These are phyloP conservation scores for Hymenoscyphus fructigenus DNA, from an alignment of 2,329 filamentous ascomycete genomes.

Conservation along the genomic window DNA sequence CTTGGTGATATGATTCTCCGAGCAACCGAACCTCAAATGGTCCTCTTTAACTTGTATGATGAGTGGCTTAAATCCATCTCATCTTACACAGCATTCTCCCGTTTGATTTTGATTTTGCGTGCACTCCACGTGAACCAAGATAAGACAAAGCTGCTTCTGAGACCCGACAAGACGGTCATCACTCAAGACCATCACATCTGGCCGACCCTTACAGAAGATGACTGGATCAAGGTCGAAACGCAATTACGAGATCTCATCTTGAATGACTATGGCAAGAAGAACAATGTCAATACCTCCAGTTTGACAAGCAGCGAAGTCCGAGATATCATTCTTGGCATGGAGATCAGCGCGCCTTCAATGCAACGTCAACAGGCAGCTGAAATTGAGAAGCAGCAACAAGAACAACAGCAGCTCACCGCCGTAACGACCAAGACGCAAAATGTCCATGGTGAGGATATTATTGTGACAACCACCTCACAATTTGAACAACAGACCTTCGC, in stretches of 20 bases:
- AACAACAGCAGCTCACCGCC: constrained; percentile 93
- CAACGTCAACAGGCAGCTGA: constrained; percentile 97
- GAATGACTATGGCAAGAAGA: constrained; percentile 99
- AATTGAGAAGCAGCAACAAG: constrained; percentile 98
- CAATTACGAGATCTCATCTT: constrained; percentile 92
- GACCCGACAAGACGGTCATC: constrained; percentile 96
- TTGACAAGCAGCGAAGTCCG: constrained; percentile 95
- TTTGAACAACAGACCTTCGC: constrained; percentile 98
- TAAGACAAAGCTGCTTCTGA: constrained; percentile 93
- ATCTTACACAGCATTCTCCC: constrained; percentile 97
- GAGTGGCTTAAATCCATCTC: constrained; percentile 99
- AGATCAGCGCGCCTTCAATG: constrained; percentile 96
- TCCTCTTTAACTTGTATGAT: constrained; percentile 97
- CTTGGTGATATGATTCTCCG: constrained; percentile 98
- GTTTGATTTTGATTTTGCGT: constrained; percentile 87
- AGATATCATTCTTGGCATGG: constrained; percentile 99
- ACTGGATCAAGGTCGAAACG: constrained; percentile 99
- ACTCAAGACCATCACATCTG: constrained; percentile 99
- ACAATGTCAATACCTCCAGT: constrained; percentile 98
- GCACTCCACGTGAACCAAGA: constrained; percentile 97
- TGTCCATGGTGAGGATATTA: constrained; percentile 93
- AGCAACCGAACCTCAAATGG: constrained; percentile 99
- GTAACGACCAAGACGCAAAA: constrained; percentile 99
- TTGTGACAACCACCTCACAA: constrained; percentile 95
- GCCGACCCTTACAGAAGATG: constrained; percentile 90